Conservation (phyloP, 306 rosid species). For the Rosa chinensis region DNA sequence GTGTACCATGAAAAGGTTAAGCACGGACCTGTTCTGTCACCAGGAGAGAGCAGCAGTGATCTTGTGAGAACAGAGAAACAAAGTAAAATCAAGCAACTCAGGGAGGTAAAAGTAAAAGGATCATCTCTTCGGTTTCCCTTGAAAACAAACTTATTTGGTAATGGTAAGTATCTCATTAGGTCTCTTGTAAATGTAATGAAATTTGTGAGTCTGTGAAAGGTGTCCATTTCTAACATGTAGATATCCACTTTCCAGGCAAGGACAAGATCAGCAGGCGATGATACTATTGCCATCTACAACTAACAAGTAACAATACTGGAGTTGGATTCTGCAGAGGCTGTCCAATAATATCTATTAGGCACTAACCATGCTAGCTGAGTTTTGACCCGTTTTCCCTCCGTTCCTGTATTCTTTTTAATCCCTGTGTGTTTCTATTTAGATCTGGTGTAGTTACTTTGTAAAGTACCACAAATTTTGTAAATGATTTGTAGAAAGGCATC, state of each 20-base stretch:
- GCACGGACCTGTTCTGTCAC: slow-evolving; percentile 47
- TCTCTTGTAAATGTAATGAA: neutral
- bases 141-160: slow-evolving; percentile 76
- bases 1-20: slow-evolving; percentile 88
- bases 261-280: slow-evolving; percentile 65
- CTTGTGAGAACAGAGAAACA: slow-evolving; percentile 43
- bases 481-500: slow-evolving; percentile 11
- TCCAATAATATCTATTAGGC: neutral
- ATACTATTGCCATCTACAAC: slow-evolving; percentile 31
- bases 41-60: slow-evolving; percentile 66
- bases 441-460: slow-evolving; percentile 16
- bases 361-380: slow-evolving; percentile 19
- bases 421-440: slow-evolving; percentile 21
- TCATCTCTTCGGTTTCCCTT: slow-evolving; percentile 73
- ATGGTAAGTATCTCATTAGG: slow-evolving; percentile 8
- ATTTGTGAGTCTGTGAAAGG: neutral
- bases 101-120: slow-evolving; percentile 76
- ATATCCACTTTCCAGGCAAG: slow-evolving; percentile 47
- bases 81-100: slow-evolving; percentile 52
- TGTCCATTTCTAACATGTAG: neutral
- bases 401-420: neutral
- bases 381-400: slow-evolving; percentile 26
- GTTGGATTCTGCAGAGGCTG: neutral
- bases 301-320: slow-evolving; percentile 33
- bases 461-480: slow-evolving; percentile 11